Evolutionary conservation across 331 rosid species (phyloP).

Genomic region (Stylosanthes scabra): DNA sequence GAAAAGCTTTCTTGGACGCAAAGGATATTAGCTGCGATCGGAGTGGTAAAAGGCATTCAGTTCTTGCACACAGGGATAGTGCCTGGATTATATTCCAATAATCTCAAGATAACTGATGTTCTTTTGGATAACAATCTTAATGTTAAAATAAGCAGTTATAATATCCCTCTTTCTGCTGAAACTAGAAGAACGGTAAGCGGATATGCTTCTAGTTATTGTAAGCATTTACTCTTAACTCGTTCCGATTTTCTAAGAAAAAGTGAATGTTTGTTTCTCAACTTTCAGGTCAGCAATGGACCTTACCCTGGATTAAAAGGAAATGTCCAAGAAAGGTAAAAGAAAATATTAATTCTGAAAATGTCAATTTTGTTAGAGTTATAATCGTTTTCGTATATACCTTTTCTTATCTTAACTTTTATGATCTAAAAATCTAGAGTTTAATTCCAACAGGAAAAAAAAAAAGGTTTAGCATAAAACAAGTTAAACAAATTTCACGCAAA

Average conservation of each 20-base stretch:
- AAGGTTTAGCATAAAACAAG: no score
- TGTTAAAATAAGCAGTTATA: constrained; percentile 79
- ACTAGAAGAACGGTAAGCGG: constrained; percentile 60
- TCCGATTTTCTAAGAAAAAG: constrained; percentile 15
- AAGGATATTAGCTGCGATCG: constrained; percentile 86
- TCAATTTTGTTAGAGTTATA: not conserved
- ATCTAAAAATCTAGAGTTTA: no score
- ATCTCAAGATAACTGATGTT: constrained; percentile 83
- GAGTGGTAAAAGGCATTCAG: constrained; percentile 85
- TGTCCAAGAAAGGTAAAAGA: constrained; percentile 63
- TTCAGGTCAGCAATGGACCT: constrained; percentile 64
- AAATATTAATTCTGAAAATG: not conserved
- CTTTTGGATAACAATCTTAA: constrained; percentile 73
- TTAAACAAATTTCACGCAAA: no score
- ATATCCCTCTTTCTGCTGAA: constrained; percentile 68
- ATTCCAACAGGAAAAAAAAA: no score
- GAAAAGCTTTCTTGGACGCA: constrained; percentile 81
- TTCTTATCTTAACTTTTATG: no score
- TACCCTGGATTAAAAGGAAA: constrained; percentile 60
- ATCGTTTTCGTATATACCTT: no score
- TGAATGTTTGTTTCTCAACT: constrained; percentile 25
- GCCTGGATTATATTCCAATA: constrained; percentile 84
- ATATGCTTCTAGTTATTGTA: constrained; percentile 2
- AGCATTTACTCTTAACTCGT: constrained; percentile 12
- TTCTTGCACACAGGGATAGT: constrained; percentile 95